These are phyloP conservation scores for Eimeria maxima DNA, from an alignment of 169 alveolate species.

Conservation along the genomic window DNA sequence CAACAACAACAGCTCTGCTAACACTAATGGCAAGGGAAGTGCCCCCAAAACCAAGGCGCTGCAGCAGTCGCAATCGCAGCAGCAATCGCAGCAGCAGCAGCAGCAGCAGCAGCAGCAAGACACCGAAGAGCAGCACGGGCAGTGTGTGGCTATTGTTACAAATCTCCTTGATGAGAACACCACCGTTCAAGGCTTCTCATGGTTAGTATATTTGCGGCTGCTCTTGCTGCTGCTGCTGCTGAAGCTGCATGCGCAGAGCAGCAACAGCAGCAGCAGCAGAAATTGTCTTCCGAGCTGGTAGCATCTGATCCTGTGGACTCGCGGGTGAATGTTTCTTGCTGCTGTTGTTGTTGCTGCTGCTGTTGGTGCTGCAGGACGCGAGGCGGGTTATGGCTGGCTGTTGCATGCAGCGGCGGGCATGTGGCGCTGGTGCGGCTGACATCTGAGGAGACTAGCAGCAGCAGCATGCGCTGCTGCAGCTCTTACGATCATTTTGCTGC, in stretches of 20 bases:
- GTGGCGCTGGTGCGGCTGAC: conserved; percentile 3
- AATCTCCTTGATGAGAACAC: conserved; percentile 70
- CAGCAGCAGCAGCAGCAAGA: conserved; percentile 41
- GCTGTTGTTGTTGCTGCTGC: background rate
- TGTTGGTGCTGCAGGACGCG: background rate
- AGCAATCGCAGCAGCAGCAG: conserved; percentile 31
- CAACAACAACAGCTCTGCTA: background rate
- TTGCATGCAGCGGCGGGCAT: conserved; percentile 38
- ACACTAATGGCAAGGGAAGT: background rate
- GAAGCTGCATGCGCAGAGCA: background rate
- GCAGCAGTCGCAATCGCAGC: conserved; percentile 10
- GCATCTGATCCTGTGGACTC: background rate
- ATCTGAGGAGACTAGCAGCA: background rate
- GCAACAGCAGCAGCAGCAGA: background rate
- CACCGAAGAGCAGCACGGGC: conserved; percentile 12
- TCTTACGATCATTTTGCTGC: background rate
- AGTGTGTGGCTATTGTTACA: conserved; percentile 53
- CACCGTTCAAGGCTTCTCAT: conserved; percentile 68
- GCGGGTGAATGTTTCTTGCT: background rate
- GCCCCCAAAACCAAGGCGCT: no score
- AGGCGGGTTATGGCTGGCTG: conserved; percentile 38
- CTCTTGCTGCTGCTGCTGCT: no score
- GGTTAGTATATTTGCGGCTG: background rate
- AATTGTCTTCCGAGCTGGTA: background rate
- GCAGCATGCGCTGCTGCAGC: background rate